Percentiles rank a stretch among this genome's conserved stretches.
Conservation (phyloP, 148 eudicot genomes). For the Arctostaphylos glauca region DNA sequence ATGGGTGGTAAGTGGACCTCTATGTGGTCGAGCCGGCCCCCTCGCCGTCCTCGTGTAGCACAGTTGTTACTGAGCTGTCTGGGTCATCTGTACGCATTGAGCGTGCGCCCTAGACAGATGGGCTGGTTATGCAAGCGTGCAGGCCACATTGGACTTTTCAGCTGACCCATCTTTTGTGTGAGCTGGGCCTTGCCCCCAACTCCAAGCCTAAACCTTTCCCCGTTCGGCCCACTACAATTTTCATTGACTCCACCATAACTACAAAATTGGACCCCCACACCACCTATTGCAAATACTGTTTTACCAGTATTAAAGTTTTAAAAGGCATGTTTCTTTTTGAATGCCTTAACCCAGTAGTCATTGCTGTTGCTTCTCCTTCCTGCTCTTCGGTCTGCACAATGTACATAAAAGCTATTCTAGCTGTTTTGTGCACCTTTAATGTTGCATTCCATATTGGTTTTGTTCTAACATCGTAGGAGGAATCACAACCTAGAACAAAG, state of each 20-base stretch:
- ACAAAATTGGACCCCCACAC: neutral
- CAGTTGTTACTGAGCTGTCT: too few species aligned
- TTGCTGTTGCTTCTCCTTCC: neutral
- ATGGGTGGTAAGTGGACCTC: too few species aligned
- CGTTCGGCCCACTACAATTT: neutral
- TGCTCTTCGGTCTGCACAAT: neutral
- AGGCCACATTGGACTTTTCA: too few species aligned
- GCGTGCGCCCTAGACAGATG: too few species aligned
- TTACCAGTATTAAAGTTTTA: neutral
- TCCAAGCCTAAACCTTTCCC: too few species aligned
- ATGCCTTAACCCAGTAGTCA: neutral
- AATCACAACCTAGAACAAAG: neutral
- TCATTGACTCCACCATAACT: neutral
- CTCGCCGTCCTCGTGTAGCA: too few species aligned
- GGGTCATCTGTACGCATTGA: too few species aligned
- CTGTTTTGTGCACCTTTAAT: neutral
- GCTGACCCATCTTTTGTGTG: too few species aligned
- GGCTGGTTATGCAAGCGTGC: too few species aligned
- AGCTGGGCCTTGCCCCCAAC: too few species aligned
- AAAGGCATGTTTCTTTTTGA: neutral
- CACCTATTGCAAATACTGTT: neutral
- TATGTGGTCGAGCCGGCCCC: too few species aligned
- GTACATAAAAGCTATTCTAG: neutral
- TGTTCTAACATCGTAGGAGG: neutral
- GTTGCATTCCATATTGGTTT: neutral